Evolutionary conservation across 257 asterid species (phyloP).

Genomic region (Marsdenia floribunda): DNA sequence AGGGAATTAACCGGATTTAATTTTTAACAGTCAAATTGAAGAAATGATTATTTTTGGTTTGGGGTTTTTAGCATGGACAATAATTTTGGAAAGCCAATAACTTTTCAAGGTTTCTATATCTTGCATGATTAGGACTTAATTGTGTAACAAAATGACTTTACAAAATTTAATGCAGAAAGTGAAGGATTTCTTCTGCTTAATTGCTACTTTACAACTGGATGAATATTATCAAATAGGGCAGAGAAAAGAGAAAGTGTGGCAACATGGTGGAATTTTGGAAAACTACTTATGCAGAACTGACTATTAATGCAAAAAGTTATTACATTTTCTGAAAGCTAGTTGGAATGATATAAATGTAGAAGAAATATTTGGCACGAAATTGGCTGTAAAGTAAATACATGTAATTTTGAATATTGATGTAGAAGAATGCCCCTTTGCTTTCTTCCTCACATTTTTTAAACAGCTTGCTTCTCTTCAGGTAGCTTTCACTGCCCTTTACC

Average conservation of each 20-base stretch:
- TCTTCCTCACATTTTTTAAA: neutral
- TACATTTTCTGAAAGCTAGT: neutral
- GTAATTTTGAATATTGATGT: neutral
- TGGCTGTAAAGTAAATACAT: neutral
- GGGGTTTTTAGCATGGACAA: neutral
- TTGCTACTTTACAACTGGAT: neutral
- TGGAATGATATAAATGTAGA: neutral
- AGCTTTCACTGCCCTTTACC: neutral
- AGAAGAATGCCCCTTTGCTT: neutral
- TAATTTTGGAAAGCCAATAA: neutral
- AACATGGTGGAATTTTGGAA: neutral
- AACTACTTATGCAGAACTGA: neutral
- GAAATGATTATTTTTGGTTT: neutral
- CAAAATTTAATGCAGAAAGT: neutral
- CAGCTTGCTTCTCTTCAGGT: neutral
- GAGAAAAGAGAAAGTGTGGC: neutral
- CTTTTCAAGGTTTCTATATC: neutral
- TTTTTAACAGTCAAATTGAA: neutral
- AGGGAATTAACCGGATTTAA: neutral
- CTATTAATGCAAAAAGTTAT: neutral
- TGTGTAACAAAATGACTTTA: neutral
- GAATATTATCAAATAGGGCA: neutral
- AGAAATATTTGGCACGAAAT: neutral
- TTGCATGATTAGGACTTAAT: neutral
- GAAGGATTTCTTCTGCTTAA: neutral